phyloP scores from a whole-genome alignment of 75 land plant genomes.

The Pseudotsuga menziesii region DNA sequence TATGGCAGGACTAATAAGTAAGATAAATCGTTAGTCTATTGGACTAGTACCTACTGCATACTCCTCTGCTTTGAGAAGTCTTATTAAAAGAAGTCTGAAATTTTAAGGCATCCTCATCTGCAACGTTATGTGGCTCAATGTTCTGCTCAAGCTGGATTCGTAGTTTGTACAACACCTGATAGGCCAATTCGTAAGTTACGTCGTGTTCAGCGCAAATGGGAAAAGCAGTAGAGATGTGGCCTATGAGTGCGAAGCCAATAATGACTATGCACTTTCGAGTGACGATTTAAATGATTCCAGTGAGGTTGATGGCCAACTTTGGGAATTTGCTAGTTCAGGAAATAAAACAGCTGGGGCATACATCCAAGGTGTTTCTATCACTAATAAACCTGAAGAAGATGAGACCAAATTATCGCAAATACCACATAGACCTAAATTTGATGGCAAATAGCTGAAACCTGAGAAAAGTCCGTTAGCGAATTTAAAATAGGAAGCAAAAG shows the following conservation, averaged over 20 bases:
- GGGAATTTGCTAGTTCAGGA: conserved; percentile 10
- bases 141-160: conserved; percentile 24
- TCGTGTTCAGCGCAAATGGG: background rate
- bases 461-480: background rate
- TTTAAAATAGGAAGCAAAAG: background rate
- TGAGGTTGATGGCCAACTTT: conserved; percentile 14
- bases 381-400: background rate
- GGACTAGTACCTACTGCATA: conserved; percentile 89
- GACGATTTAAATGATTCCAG: conserved; percentile 4
- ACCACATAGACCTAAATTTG: conserved; percentile 14
- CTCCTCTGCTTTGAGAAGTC: conserved; percentile 76
- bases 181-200: conserved; percentile 3
- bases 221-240: background rate
- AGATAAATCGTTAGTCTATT: conserved; percentile 90
- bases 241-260: conserved; percentile 23
- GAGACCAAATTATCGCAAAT: conserved; percentile 4
- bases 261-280: background rate
- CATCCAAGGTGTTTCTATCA: too few relatives aligned
- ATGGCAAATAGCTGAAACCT: background rate
- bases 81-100: conserved; percentile 84
- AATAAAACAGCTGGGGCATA: conserved; percentile 15
- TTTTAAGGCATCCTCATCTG: conserved; percentile 57
- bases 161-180: conserved; percentile 17
- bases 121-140: conserved; percentile 55
- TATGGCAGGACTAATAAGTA: conserved; percentile 97